Evolutionary conservation across 164 flowering plant genomes (phyloP), one percentile per base, ranked within the genome.

Genomic region (Vitis labrusca): DNA sequence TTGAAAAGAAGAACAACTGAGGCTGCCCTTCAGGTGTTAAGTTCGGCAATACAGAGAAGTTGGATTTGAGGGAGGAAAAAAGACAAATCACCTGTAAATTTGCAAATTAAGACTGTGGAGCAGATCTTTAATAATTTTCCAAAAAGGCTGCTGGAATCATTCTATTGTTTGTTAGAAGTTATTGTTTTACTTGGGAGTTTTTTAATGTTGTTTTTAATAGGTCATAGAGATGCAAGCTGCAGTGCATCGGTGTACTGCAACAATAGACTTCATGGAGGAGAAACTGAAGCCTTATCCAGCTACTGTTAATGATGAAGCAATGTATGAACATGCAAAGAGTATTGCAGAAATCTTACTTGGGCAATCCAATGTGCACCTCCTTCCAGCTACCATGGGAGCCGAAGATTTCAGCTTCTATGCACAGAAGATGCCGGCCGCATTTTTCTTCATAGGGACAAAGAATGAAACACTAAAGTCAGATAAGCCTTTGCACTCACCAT

Each of bases 351-450:
- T 50, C 19, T 59, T 90, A 58, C 77, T 88, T 17, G 94, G 98
- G 13, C 76, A 83, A 65, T 9, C 73, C 14, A 82, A 81, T 57
- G 83, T 91, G 65, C 23, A 65, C 3, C 73, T 83, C 15, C 3
- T 64, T 48, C 85, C 85, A 14, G 57, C 62, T 73, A 65, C 9
- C 1, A 90, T 85, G 94, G 92, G 75, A 66, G 85, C 88, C 1
- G 97, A 93, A 67, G 95, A 91, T 63, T 91, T 91, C 77, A 76
- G 88, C 73, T 89, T 90, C 85, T 90, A 85, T 70, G 37, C 90
- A 0, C 76, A 82, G 72, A 82, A 76, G 64, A 81, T 86, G 71
- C 61, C 85, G 0, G 79, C 85, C 50, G 80, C 88, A 11, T 59
- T 86, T 32, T 90, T 83, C 75, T 15, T 44, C 32, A 72, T 93